phyloP scores from a whole-genome alignment of 805 yeast genomes.

The Cyberlindnera xishuangbannaensis region DNA sequence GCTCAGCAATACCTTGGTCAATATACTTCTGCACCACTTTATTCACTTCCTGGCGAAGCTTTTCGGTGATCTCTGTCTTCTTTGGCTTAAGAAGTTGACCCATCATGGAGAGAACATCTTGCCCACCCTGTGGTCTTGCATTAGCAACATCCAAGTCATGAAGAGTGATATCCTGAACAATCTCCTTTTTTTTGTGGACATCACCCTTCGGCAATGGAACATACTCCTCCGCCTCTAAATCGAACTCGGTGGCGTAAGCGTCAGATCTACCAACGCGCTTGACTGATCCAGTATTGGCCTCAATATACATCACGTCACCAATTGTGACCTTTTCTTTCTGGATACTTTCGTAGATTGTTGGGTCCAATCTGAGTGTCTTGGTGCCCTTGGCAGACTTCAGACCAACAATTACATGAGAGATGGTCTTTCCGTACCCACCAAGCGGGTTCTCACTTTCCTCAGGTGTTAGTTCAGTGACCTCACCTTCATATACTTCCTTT shows the following conservation, averaged over 20 bases:
- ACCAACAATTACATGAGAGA: slow-evolving; percentile 90
- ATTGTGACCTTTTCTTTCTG: slow-evolving; percentile 91
- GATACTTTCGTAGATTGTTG: slow-evolving; percentile 86
- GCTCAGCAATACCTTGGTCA: slow-evolving; percentile 96
- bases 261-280: slow-evolving; percentile 98
- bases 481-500: slow-evolving; percentile 97
- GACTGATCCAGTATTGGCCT: slow-evolving; percentile 95
- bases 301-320: slow-evolving; percentile 96
- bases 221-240: slow-evolving; percentile 96
- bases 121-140: slow-evolving; percentile 96
- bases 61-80: slow-evolving; percentile 95
- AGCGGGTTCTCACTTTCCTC: slow-evolving; percentile 95
- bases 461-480: slow-evolving; percentile 91
- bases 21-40: slow-evolving; percentile 94
- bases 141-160: slow-evolving; percentile 97
- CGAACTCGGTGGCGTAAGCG: slow-evolving; percentile 97
- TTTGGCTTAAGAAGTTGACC: slow-evolving; percentile 94
- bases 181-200: slow-evolving; percentile 95
- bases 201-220: slow-evolving; percentile 99
- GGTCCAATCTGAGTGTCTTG: slow-evolving; percentile 84
- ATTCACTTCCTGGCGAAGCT: slow-evolving; percentile 87
- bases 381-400: slow-evolving; percentile 89
- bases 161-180: slow-evolving; percentile 93
- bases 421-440: slow-evolving; percentile 97
- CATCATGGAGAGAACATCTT: slow-evolving; percentile 93